phyloP scores from a whole-genome alignment of 1,284 basidiomycete species.

The Moesziomyces aphidis region DNA sequence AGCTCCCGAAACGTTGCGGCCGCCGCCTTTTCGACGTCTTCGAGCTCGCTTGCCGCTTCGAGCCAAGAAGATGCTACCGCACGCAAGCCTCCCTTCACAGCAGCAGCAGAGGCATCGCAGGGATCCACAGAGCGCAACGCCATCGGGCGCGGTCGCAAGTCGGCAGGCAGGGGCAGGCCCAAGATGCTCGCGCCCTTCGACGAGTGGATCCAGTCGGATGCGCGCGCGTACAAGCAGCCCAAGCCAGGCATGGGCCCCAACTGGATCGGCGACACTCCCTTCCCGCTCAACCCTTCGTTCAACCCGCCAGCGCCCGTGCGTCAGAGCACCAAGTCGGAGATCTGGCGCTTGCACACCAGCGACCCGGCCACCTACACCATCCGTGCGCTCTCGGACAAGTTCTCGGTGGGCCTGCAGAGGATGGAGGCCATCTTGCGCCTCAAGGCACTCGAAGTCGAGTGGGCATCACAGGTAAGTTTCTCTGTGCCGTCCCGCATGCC shows the following conservation, averaged over 20 bases:
- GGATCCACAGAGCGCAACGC: constrained; percentile 24
- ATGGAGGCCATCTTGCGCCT: constrained; percentile 62
- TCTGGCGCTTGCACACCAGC: constrained; percentile 59
- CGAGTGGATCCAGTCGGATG: constrained; percentile 58
- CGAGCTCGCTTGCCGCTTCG: constrained; percentile 23
- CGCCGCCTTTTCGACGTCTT: constrained; percentile 29
- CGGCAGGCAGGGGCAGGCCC: constrained; percentile 37
- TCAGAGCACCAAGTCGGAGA: constrained; percentile 55
- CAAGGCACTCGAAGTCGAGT: constrained; percentile 63
- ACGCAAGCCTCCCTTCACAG: constrained; percentile 28
- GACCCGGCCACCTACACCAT: constrained; percentile 59
- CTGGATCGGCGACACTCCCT: constrained; percentile 65
- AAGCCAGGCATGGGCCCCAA: constrained; percentile 59
- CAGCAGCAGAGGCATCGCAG: constrained; percentile 31
- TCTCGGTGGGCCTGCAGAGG: constrained; percentile 55
- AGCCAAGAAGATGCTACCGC: constrained; percentile 32
- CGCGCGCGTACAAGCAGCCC: constrained; percentile 54
- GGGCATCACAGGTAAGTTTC: constrained; percentile 55
- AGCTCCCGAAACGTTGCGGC: constrained; percentile 28
- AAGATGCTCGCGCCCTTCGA: constrained; percentile 53
- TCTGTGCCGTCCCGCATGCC: no score
- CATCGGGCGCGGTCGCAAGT: constrained; percentile 39
- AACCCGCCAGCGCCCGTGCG: constrained; percentile 60
- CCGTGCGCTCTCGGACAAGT: constrained; percentile 58
- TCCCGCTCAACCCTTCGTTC: constrained; percentile 66